These are phyloP conservation scores for Musa balbisiana DNA, from an alignment of 202 grass and related monocot genomes.

Conservation along the genomic window DNA sequence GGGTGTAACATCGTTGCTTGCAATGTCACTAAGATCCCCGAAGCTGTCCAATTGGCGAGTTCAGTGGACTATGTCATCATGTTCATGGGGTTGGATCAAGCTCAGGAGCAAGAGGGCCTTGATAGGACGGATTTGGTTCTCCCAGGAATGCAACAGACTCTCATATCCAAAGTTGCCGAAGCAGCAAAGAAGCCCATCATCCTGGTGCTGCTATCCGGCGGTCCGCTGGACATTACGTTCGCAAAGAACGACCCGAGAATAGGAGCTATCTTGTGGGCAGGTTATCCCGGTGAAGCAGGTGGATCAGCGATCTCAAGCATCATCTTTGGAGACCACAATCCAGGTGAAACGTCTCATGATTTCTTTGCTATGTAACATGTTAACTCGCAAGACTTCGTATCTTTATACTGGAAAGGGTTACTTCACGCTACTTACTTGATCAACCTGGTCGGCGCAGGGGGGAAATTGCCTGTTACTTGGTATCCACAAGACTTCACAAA, in stretches of 20 bases:
- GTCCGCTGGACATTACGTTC: conserved; percentile 72
- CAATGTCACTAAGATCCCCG: conserved; percentile 28
- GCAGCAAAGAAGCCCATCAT: conserved; percentile 72
- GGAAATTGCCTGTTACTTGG: conserved; percentile 87
- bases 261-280: conserved; percentile 69
- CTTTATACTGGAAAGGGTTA: no score
- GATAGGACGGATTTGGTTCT: conserved; percentile 66
- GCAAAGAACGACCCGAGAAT: conserved; percentile 65
- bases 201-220: conserved; percentile 82
- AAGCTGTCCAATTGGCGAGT: conserved; percentile 43
- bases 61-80: conserved; percentile 51
- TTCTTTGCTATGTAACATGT: no score
- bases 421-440: neutral
- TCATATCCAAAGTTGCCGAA: conserved; percentile 56
- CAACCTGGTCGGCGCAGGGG: conserved; percentile 34
- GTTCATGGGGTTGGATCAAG: conserved; percentile 90
- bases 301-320: no score
- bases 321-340: conserved; percentile 95
- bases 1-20: conserved; percentile 63
- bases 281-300: no score
- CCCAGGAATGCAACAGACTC: conserved; percentile 66
- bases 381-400: no score
- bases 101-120: conserved; percentile 66
- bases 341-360: conserved; percentile 30
- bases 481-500: conserved; percentile 73